These are phyloP conservation scores for Tricholoma terreum DNA, from an alignment of 768 basidiomycete genomes.

Conservation along the genomic window DNA sequence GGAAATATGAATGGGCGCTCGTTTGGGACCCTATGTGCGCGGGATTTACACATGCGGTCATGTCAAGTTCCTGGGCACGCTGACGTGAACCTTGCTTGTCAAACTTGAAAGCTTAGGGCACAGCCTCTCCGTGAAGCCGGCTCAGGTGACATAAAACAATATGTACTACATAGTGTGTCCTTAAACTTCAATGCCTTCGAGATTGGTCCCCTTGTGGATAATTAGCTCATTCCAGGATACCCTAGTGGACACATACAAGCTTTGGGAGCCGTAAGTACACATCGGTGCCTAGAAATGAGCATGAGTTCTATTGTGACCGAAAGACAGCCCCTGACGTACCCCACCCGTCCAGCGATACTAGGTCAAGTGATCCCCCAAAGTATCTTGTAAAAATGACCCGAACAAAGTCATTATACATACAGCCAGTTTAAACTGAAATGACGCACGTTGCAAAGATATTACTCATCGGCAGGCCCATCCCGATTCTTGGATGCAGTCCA, in stretches of 20 bases:
- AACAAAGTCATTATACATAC: background rate
- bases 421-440: background rate
- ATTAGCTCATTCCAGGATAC: background rate
- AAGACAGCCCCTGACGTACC: conserved; percentile 43
- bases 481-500: conserved; percentile 61
- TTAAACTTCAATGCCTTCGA: conserved; percentile 81
- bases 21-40: background rate
- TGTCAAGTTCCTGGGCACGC: background rate
- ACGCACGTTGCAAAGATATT: conserved; percentile 80
- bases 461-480: conserved; percentile 86
- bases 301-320: background rate
- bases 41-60: background rate
- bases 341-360: conserved; percentile 81
- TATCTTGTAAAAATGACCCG: conserved; percentile 45
- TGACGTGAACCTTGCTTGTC: too few species aligned
- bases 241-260: conserved; percentile 46
- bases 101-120: background rate
- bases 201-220: conserved; percentile 65
- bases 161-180: background rate
- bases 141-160: background rate
- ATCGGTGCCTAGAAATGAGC: conserved; percentile 60
- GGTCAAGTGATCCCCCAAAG: conserved; percentile 77
- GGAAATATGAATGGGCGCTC: background rate
- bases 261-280: conserved; percentile 79
- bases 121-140: too few species aligned